Percentiles rank a stretch among this genome's conserved stretches.
These are phyloP conservation scores for Brettanomyces custersianus DNA, from an alignment of 805 yeast genomes.

Conservation along the genomic window DNA sequence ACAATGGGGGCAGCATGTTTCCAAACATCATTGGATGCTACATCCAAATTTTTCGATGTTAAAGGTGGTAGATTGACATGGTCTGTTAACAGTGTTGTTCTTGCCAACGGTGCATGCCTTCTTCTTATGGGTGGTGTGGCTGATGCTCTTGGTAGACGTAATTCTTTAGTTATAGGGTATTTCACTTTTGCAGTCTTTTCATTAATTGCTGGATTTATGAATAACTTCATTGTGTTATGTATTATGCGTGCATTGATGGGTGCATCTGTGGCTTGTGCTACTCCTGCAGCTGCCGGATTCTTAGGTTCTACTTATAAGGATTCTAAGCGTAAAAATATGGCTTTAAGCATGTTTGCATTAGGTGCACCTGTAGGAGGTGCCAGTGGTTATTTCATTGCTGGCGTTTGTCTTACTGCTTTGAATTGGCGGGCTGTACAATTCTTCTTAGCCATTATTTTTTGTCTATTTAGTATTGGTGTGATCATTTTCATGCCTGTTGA, in stretches of 20 bases:
- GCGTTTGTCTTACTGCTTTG: conserved; percentile 30
- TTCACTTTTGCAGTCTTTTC: conserved; percentile 23
- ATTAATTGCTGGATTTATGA: conserved; percentile 29
- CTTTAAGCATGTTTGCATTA: conserved; percentile 32
- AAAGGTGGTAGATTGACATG: conserved; percentile 35
- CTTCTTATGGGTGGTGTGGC: conserved; percentile 38
- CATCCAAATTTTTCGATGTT: conserved; percentile 27
- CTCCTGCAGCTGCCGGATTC: conserved; percentile 41
- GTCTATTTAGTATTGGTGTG: conserved; percentile 14
- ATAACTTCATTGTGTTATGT: conserved; percentile 28
- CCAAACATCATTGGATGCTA: conserved; percentile 27
- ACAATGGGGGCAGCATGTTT: conserved; percentile 28
- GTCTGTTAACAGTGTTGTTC: conserved; percentile 31
- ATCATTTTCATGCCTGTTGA: conserved; percentile 30
- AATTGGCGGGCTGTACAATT: conserved; percentile 35
- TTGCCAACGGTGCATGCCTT: conserved; percentile 35
- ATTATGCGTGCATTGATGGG: conserved; percentile 38
- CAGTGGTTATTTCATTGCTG: conserved; percentile 34
- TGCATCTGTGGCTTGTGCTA: conserved; percentile 32
- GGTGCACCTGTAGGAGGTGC: conserved; percentile 43
- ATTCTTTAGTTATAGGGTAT: conserved; percentile 28
- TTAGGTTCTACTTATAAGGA: conserved; percentile 33
- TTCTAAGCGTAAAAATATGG: conserved; percentile 32
- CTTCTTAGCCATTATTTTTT: conserved; percentile 31
- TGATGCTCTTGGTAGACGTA: conserved; percentile 37